Base-by-base conservation (phyloP, 2,329 filamentous ascomycete species). In the Ophiostoma sp. region DNA sequence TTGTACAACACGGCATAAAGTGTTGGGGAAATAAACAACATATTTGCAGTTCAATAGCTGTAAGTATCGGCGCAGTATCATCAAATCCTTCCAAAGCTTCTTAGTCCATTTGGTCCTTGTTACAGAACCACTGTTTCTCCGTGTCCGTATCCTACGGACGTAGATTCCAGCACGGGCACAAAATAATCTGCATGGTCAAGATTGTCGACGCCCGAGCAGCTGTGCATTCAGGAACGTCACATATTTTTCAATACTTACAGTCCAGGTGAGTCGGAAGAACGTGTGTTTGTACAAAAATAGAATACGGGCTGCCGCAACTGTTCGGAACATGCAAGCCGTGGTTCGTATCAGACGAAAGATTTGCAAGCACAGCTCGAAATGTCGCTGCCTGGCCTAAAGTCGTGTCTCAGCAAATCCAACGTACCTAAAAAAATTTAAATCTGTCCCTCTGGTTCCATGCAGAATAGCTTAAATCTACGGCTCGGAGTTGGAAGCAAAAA, bases 401-500 rank as follows among this genome's bases (percentile, higher is more conserved):
- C 6, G 3, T 22, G 1, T 68, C 6, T 50, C 39, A 50, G 17
- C 64, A 33, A 50, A 39, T 22, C 7, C 7, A n/a, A 48, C 28
- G 22, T 5, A 19, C 39, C 1, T 11, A 12, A 25, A 48, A 22
- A 8, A 17, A 8, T 36, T 2, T n/a, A 48, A 33, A 50, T 33
- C 28, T 50, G 25, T 15, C 17, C 12, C 42, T 19, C 6, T 12
- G 19, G 4, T 48, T 3, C n/a, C 22, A 28, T 15, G 5, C n/a
- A 39, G n/a, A 45, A 9, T 19, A 12, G 12, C 12, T 22, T 9
- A 39, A 45, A 2, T 9, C 15, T 15, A 25, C n/a, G 61, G 61
- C 3, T 45, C 61, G 61, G 61, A 42, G 61, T 17, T 45, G 61
- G 61, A 42, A 66, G 61, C 36, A 68, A 68, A 68, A 68, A 50